Conservation (phyloP, 2,329 filamentous ascomycete genomes). For the Sphaerulina populicola region DNA sequence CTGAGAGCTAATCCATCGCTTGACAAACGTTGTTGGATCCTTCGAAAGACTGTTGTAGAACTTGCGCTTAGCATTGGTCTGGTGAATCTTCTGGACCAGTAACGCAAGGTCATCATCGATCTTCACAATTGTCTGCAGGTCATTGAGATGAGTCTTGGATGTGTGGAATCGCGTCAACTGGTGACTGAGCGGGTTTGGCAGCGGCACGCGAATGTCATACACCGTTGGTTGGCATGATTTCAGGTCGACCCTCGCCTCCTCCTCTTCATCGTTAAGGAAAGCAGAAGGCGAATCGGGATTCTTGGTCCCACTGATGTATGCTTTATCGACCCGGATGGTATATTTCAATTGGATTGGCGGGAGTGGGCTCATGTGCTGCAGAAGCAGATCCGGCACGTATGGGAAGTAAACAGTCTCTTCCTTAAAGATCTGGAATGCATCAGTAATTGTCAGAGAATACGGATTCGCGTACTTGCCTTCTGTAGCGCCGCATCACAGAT, state of each 20-base stretch:
- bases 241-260: constrained; percentile 8
- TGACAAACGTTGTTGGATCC: constrained; percentile 77
- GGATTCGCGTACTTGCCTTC: constrained; percentile 49
- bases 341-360: constrained; percentile 78
- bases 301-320: constrained; percentile 48
- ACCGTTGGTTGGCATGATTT: constrained; percentile 61
- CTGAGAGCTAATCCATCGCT: constrained; percentile 83
- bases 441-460: constrained; percentile 3
- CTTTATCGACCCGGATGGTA: constrained; percentile 79
- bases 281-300: constrained; percentile 53
- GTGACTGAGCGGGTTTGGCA: constrained; percentile 72
- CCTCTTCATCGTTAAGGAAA: constrained; percentile 25
- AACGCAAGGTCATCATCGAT: constrained; percentile 81
- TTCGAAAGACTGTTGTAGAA: constrained; percentile 73
- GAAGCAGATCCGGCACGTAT: constrained; percentile 65
- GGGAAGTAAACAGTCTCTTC: constrained; percentile 77
- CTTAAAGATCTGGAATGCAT: constrained; percentile 53
- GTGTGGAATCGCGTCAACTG: constrained; percentile 47
- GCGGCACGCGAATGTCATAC: constrained; percentile 75
- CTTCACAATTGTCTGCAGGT: constrained; percentile 64
- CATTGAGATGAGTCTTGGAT: constrained; percentile 46
- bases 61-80: constrained; percentile 80
- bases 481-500: constrained; percentile 77
- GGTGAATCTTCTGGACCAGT: constrained; percentile 70
- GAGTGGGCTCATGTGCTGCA: constrained; percentile 65